Conservation (phyloP, 2,329 filamentous ascomycete genomes). For the Plenodomus lindquistii region DNA sequence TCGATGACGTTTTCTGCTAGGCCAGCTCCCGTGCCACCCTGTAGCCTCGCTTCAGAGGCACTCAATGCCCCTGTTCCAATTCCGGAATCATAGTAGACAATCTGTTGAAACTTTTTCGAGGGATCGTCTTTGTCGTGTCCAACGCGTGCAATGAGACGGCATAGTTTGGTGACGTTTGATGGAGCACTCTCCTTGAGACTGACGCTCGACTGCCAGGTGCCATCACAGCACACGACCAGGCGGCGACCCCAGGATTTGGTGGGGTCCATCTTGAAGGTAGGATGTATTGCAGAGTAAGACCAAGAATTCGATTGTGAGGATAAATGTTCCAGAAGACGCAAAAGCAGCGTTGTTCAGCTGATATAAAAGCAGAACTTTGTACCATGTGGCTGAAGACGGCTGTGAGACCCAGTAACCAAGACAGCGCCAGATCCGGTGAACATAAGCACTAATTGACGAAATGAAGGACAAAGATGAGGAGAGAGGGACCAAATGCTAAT, state of each 20-base stretch:
- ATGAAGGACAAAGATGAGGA: neutral
- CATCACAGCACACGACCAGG: conserved; percentile 43
- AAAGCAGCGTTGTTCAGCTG: neutral
- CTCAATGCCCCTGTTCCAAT: conserved; percentile 40
- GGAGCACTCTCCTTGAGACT: conserved; percentile 35
- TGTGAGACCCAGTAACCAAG: neutral
- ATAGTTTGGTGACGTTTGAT: conserved; percentile 43
- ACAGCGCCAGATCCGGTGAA: neutral
- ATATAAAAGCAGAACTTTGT: neutral
- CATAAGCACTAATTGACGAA: neutral
- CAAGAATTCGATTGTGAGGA: neutral
- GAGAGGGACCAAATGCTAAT: neutral
- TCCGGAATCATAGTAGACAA: conserved; percentile 44
- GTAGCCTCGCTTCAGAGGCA: conserved; percentile 26
- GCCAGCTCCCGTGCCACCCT: conserved; percentile 50
- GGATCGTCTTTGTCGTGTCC: conserved; percentile 27
- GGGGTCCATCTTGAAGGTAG: conserved; percentile 13
- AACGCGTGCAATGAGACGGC: conserved; percentile 36
- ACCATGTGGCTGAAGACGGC: neutral
- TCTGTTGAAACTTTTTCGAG: conserved; percentile 37
- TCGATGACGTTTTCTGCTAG: conserved; percentile 54
- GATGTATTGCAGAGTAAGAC: neutral
- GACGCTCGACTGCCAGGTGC: conserved; percentile 43
- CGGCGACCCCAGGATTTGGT: conserved; percentile 36
- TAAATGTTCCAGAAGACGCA: neutral